Conservation (phyloP, 1,284 basidiomycete genomes). For the Gomphus bonarii region DNA sequence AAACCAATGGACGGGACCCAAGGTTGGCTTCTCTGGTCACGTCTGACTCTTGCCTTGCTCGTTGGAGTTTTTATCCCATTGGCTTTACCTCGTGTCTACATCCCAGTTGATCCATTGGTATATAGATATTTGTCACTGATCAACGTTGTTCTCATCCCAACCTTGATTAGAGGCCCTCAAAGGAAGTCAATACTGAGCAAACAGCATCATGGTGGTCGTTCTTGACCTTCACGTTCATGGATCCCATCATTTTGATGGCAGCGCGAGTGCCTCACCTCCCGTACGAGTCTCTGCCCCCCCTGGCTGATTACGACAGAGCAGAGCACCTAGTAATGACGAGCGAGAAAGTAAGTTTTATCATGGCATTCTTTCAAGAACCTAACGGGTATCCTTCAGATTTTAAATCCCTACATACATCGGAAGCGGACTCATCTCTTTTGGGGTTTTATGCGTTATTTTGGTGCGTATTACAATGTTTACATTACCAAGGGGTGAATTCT, state of each 20-base stretch:
- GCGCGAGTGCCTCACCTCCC: constrained; percentile 32
- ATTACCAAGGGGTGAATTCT: background rate
- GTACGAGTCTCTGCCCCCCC: constrained; percentile 39
- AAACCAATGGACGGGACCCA: constrained; percentile 22
- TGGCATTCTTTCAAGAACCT: background rate
- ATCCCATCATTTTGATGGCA: constrained; percentile 38
- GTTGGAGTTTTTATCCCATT: constrained; percentile 27
- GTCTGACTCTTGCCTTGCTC: constrained; percentile 21
- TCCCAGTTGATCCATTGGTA: constrained; percentile 27
- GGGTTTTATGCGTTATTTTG: constrained; percentile 9
- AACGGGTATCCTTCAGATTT: background rate
- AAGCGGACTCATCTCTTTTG: constrained; percentile 11
- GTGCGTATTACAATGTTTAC: background rate
- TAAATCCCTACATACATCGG: constrained; percentile 2
- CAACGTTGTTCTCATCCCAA: background rate
- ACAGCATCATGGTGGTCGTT: constrained; percentile 49
- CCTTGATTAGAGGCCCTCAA: constrained; percentile 29
- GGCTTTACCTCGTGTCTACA: constrained; percentile 33
- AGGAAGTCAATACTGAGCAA: constrained; percentile 51
- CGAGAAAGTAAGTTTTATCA: constrained; percentile 26
- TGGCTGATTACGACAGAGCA: constrained; percentile 47
- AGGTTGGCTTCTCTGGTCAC: constrained; percentile 24
- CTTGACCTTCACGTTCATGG: constrained; percentile 47
- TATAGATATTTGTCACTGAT: background rate
- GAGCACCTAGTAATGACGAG: constrained; percentile 25